These are phyloP conservation scores for Magnaporthiopsis incrustans DNA, from an alignment of 2,329 filamentous ascomycete species.

Conservation along the genomic window DNA sequence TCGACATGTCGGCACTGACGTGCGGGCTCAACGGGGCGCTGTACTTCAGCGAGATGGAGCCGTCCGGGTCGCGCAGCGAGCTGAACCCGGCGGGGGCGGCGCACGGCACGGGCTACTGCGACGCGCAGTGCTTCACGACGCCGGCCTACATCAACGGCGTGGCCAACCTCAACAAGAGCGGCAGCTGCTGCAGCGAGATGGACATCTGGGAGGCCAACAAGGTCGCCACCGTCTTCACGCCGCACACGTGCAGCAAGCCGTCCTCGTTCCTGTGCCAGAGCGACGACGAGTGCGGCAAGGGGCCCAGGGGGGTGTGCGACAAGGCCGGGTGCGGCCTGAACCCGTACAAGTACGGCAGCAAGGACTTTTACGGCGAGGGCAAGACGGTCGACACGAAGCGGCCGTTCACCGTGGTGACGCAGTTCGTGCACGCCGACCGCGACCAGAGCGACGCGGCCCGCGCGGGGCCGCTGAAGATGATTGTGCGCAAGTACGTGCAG, in stretches of 20 bases:
- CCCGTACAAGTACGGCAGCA: conserved; percentile 22
- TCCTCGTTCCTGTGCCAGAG: conserved; percentile 25
- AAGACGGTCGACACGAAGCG: conserved; percentile 18
- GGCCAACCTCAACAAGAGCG: conserved; percentile 30
- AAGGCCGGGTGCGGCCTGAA: conserved; percentile 26
- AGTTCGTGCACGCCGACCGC: conserved; percentile 29
- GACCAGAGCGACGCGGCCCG: conserved; percentile 6
- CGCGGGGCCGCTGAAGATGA: conserved; percentile 29
- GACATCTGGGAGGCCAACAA: conserved; percentile 38
- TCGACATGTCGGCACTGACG: conserved; percentile 53
- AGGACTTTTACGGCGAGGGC: conserved; percentile 17
- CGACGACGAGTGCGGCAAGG: conserved; percentile 18
- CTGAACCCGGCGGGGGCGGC: conserved; percentile 45
- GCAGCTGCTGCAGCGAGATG: conserved; percentile 37
- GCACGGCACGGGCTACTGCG: conserved; percentile 52
- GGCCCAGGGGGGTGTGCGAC: conserved; percentile 21
- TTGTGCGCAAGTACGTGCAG: conserved; percentile 41
- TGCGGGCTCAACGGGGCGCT: conserved; percentile 58
- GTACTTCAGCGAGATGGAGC: conserved; percentile 53
- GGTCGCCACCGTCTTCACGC: conserved; percentile 27
- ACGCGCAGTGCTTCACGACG: conserved; percentile 39
- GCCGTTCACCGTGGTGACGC: conserved; percentile 35
- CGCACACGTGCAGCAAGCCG: conserved; percentile 31
- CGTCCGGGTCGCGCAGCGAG: conserved; percentile 45
- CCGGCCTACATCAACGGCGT: conserved; percentile 20